Evolutionary conservation across 176 grass and related monocot genomes (phyloP).

Genomic region (Tillandsia fasciculata): DNA sequence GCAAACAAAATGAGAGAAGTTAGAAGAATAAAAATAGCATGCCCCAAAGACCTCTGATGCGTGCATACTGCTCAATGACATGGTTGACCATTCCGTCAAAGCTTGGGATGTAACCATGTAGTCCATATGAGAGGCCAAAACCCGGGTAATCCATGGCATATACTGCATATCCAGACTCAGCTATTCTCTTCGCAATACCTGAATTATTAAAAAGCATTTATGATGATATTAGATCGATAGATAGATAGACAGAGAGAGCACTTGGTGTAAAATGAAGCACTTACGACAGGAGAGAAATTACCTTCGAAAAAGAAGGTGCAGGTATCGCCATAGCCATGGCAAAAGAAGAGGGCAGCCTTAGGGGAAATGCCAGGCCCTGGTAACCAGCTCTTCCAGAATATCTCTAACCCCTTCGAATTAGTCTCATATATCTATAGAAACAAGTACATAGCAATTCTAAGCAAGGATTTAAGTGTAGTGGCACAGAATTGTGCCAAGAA

Average conservation of each 20-base stretch:
- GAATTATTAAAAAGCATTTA: constrained; percentile 8
- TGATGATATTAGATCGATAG: background rate
- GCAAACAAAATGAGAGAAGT: background rate
- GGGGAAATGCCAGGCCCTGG: constrained; percentile 40
- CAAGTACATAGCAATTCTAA: background rate
- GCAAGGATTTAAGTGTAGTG: background rate
- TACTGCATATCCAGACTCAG: constrained; percentile 67
- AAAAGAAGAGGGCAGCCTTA: constrained; percentile 91
- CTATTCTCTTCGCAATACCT: constrained; percentile 87
- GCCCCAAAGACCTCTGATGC: constrained; percentile 52
- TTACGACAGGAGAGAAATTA: constrained; percentile 22
- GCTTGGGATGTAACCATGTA: constrained; percentile 90
- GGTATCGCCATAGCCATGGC: constrained; percentile 92
- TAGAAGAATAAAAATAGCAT: background rate
- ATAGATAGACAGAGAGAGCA: constrained; percentile 1
- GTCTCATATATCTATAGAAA: constrained; percentile 57
- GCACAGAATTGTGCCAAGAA: constrained; percentile 1
- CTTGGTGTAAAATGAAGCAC: constrained; percentile 12
- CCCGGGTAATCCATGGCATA: constrained; percentile 97
- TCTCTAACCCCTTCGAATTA: constrained; percentile 84
- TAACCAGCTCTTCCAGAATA: constrained; percentile 98
- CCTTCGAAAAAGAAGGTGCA: constrained; percentile 99
- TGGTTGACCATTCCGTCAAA: constrained; percentile 97
- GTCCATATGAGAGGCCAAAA: constrained; percentile 85
- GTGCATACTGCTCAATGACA: constrained; percentile 85